Percentiles rank a stretch among this genome's conserved stretches.
phyloP scores from a whole-genome alignment of 257 asterid genomes.

The Datura wrightii region DNA sequence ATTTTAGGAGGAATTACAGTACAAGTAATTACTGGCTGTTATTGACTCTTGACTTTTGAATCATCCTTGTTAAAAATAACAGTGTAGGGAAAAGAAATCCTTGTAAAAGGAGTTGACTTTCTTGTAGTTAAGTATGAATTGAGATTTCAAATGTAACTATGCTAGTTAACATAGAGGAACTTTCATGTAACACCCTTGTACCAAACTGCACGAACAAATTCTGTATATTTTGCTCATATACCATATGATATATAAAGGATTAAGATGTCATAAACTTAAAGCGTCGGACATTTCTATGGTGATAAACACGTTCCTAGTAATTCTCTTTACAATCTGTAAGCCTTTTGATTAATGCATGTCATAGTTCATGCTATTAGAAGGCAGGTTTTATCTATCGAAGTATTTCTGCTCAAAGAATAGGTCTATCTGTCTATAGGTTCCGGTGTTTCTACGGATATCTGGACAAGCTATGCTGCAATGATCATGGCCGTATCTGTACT shows the following conservation, averaged over 20 bases:
- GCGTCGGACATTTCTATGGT: not conserved
- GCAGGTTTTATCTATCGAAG: not conserved
- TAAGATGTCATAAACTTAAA: not conserved
- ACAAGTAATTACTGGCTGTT: not conserved
- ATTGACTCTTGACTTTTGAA: not conserved
- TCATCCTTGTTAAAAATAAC: too few relatives aligned
- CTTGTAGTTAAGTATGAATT: not conserved
- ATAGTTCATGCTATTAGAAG: not conserved
- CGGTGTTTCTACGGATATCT: conserved; percentile 77
- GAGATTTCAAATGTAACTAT: not conserved
- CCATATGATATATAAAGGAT: conserved; percentile 4
- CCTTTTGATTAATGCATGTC: not conserved
- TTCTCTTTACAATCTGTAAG: not conserved
- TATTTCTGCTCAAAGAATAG: conserved; percentile 26
- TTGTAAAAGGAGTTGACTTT: not conserved
- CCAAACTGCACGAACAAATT: not conserved
- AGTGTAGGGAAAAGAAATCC: not conserved
- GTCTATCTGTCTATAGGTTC: conserved; percentile 66
- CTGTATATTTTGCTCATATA: not conserved
- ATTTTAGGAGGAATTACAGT: not conserved
- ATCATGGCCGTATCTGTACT: conserved; percentile 86
- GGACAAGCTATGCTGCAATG: conserved; percentile 85
- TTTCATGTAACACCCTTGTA: not conserved
- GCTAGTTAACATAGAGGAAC: conserved; percentile 4
- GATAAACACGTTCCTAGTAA: not conserved